A percentile compares a stretch with the other conserved stretches of the same genome.
These are phyloP conservation scores for Ceratobasidium sp. DNA, from an alignment of 1,284 basidiomycete genomes.

Conservation along the genomic window DNA sequence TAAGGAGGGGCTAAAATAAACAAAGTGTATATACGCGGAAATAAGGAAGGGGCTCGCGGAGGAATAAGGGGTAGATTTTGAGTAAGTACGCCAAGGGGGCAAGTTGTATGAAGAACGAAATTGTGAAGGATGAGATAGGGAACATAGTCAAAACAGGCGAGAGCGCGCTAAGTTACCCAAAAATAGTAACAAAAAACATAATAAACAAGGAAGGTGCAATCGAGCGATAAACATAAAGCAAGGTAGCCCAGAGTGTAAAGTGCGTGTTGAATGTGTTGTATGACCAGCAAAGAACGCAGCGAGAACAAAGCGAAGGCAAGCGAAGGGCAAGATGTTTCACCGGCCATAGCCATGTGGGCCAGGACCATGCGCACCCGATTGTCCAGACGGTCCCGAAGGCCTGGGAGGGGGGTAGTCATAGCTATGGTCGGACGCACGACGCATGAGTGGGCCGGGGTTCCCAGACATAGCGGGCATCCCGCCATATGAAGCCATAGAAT, in stretches of 20 bases:
- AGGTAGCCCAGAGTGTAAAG: not conserved
- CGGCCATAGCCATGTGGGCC: not conserved
- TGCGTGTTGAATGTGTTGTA: not conserved
- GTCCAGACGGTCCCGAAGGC: conserved; percentile 4
- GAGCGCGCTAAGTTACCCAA: conserved; percentile 23
- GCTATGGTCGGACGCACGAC: conserved; percentile 23
- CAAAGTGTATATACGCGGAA: not conserved
- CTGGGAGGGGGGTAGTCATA: conserved; percentile 11
- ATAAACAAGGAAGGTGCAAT: conserved; percentile 20
- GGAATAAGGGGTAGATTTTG: not conserved
- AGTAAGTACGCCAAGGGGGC: not conserved
- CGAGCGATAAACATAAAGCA: conserved; percentile 34
- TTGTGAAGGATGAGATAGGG: not conserved
- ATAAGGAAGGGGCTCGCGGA: conserved; percentile 13
- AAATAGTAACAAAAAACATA: conserved; percentile 14
- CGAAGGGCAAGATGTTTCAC: no score
- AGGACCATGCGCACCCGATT: not conserved
- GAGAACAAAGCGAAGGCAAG: not conserved
- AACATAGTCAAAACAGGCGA: conserved; percentile 27
- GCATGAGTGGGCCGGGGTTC: conserved; percentile 5
- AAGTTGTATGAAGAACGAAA: conserved; percentile 43
- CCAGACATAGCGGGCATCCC: conserved; percentile 6
- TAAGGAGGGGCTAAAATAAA: no score
- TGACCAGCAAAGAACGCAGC: conserved; percentile 14
- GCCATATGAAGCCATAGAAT: conserved; percentile 19